Evolutionary conservation across 2,329 filamentous ascomycete species (phyloP), one percentile per base, ranked within the genome.

Genomic region (Botrytis deweyae): DNA sequence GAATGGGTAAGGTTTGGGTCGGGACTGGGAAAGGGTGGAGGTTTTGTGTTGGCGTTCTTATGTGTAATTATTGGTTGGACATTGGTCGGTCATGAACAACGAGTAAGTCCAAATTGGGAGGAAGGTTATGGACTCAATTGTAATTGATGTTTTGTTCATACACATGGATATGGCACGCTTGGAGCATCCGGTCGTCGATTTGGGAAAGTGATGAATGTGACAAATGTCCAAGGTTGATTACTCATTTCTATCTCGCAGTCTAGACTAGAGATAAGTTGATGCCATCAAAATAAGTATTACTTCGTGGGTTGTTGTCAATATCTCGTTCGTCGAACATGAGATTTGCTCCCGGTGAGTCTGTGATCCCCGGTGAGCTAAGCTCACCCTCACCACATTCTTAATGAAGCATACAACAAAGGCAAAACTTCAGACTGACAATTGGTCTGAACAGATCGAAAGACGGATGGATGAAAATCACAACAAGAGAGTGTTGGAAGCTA

Each of bases 51-150:
- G 70, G 70, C 70, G 70, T 72, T 72, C 22, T 33, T 46, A 29
- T 72, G 61, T 72, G 61, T 72, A 58, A 58, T 66, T 44, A 66
- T 72, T 55, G 68, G 68, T 63, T 70, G 68, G 68, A 46, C 40
- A 58, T 63, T 63, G 68, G 68, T 63, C 40, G 55, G 22, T 46
- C 25, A 44, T 61, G 68, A 22, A 62, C 55, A 70, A 62, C 44
- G 38, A 62, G 58, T 46, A 46, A n/a, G 55, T 29, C 38, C 66
- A 69, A 12, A 58, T 69, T 69, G 55, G 68, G 55, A 58, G 68
- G 73, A 68, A 59, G 52, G 63, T 62, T 49, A 74, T 70, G 68
- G 55, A 42, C 33, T 58, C 49, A 42, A 42, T 22, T 59, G 38
- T 44, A 69, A 44, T 69, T 58, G 66, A 69, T 58, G 6, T 38